Evolutionary conservation across 257 asterid genomes (phyloP).

Genomic region (Forsythia suspensa): DNA sequence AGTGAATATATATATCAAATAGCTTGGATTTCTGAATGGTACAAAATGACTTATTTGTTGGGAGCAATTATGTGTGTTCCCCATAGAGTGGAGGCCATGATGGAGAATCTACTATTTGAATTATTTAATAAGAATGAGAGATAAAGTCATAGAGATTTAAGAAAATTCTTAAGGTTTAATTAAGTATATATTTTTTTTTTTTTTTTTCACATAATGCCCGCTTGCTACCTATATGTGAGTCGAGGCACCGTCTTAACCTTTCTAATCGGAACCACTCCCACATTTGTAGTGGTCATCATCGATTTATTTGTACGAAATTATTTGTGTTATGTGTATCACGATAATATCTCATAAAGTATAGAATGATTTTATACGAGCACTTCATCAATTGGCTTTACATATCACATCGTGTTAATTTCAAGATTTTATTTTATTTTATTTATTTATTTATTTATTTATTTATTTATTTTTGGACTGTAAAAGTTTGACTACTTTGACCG

Average conservation of each 20-base stretch:
- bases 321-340: too few species aligned
- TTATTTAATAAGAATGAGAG: conserved; percentile 31
- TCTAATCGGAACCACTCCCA: too few species aligned
- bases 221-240: too few species aligned
- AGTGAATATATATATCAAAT: conserved; percentile 2
- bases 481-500: conserved; percentile 44
- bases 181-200: too few species aligned
- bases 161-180: not conserved
- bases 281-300: too few species aligned
- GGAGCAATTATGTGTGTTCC: conserved; percentile 65
- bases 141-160: not conserved
- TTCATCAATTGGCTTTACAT: too few species aligned
- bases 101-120: conserved; percentile 63
- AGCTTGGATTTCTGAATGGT: conserved; percentile 33
- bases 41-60: conserved; percentile 43
- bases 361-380: too few species aligned
- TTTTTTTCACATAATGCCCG: too few species aligned
- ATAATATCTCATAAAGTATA: too few species aligned
- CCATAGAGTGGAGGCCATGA: conserved; percentile 70
- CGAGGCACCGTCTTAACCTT: too few species aligned
- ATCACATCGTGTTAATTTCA: too few species aligned
- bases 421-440: not conserved
- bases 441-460: conserved; percentile 11
- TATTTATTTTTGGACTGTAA: conserved; percentile 38
- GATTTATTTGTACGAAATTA: too few species aligned